These are phyloP conservation scores for Pichia norvegensis DNA, from an alignment of 1,139 yeast species.

Conservation along the genomic window DNA sequence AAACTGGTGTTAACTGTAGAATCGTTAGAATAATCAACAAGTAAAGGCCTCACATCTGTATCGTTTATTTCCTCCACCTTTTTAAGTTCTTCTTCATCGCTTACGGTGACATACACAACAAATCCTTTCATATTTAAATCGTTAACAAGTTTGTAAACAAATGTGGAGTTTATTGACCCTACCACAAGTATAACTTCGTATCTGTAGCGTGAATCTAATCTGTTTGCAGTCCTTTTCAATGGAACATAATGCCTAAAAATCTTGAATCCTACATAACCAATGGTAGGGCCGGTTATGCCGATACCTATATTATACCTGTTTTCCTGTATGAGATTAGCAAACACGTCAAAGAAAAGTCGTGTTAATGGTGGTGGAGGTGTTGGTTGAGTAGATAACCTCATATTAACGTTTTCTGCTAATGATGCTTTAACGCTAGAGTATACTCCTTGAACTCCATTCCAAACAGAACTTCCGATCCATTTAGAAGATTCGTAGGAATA, in stretches of 20 bases:
- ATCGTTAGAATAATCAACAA: slow-evolving; percentile 37
- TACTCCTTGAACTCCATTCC: slow-evolving; percentile 2
- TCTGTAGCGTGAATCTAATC: slow-evolving; percentile 7
- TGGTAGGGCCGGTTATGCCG: slow-evolving; percentile 6
- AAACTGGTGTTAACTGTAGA: slow-evolving; percentile 33
- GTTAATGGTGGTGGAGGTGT: slow-evolving; percentile 2
- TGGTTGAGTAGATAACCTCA: background rate
- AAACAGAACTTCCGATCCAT: slow-evolving; percentile 3
- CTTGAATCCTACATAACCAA: slow-evolving; percentile 8
- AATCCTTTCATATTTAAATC: slow-evolving; percentile 76
- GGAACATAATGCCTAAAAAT: slow-evolving; percentile 12
- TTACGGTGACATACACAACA: slow-evolving; percentile 67
- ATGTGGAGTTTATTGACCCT: slow-evolving; percentile 73
- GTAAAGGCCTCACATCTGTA: slow-evolving; percentile 49
- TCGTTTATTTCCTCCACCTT: slow-evolving; percentile 47
- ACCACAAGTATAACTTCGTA: slow-evolving; percentile 65
- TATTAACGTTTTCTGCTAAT: background rate
- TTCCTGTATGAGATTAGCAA: slow-evolving; percentile 1
- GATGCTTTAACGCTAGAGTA: slow-evolving; percentile 5
- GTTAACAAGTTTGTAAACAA: slow-evolving; percentile 59
- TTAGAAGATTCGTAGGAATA: slow-evolving; percentile 9
- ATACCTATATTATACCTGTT: slow-evolving; percentile 9
- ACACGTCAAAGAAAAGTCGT: slow-evolving; percentile 1
- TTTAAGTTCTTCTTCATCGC: slow-evolving; percentile 54
- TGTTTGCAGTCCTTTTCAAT: slow-evolving; percentile 43